Evolutionary conservation across 768 basidiomycete species (phyloP).

Genomic region (Termitomyces sp.): DNA sequence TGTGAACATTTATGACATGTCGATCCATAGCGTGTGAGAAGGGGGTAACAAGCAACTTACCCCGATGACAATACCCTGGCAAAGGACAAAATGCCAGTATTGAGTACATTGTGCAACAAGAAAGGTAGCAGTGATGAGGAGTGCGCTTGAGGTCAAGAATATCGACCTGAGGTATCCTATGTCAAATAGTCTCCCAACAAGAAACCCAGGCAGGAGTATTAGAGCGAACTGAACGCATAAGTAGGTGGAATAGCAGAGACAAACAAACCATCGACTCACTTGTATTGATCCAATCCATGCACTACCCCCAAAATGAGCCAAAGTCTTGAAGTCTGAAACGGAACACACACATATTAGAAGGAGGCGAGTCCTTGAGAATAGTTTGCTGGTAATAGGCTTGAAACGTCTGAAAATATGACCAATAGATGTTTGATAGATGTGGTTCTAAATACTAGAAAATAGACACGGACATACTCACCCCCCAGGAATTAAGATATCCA

Average conservation of each 20-base stretch:
- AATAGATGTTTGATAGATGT: background rate
- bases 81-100: slow-evolving; percentile 78
- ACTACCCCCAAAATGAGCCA: background rate
- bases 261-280: background rate
- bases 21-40: background rate
- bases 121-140: slow-evolving; percentile 55
- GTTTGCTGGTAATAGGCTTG: slow-evolving; percentile 1
- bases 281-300: slow-evolving; percentile 6
- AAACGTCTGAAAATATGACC: background rate
- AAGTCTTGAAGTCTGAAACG: background rate
- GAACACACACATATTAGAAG: background rate
- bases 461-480: slow-evolving; percentile 38
- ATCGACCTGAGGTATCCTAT: slow-evolving; percentile 60
- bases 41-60: slow-evolving; percentile 31
- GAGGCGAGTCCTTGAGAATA: background rate
- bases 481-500: slow-evolving; percentile 74
- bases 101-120: slow-evolving; percentile 63
- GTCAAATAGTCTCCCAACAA: slow-evolving; percentile 67
- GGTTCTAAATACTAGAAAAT: background rate
- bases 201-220: slow-evolving; percentile 56
- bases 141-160: slow-evolving; percentile 40
- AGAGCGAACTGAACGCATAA: slow-evolving; percentile 49
- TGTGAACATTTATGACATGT: slow-evolving; percentile 16
- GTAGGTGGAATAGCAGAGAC: background rate
- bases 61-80: slow-evolving; percentile 66